Evolutionary conservation across 108 stramenopile species (phyloP), one percentile per base, ranked within the genome.

Genomic region (Schizochytrium sp.): DNA sequence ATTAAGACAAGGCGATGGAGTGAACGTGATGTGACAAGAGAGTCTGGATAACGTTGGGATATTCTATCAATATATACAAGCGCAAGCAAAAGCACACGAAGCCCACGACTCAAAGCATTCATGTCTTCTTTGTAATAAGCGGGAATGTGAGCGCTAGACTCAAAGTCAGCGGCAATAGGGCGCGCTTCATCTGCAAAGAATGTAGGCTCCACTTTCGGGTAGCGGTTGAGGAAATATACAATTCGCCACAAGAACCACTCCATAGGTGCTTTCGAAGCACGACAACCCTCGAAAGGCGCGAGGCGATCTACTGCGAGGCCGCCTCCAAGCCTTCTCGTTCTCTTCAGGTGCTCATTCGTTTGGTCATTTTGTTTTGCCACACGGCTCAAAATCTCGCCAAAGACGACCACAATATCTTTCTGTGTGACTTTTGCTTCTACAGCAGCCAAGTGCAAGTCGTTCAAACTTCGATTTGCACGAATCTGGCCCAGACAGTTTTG

Each of bases 211-310:
- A 83, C 73, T 19, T 38, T 17, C 49, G 73, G 73, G 19, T 83
- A 83, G 13, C 53, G 47, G 73, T 83, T 83, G 5, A 83, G 17
- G 53, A 53, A 83, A 50, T 83, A 83, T 4, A 83, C 73, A 4
- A 83, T 53, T 19, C 73, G 73, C 73, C 73, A 83, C 73, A 83
- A 38, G 19, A 17, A 83, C 73, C 73, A 83, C 73, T 46, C 50
- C 15, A 83, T 7, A 4, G 73, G 53, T 19, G 53, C 44, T 50
- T 46, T 42, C 19, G 73, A 50, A 5, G 40, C 73, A 50, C 53
- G 47, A 28, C 53, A 53, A n/a, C 73, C 73, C 50, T 83, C 49
- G 1, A 83, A 83, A 28, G 73, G 10, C 15, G 46, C 7, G 49
- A 83, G n/a, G 15, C 73, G 4, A n/a, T 83, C 50, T 38, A 53